Evolutionary conservation across 306 rosid species (phyloP), one percentile per base, ranked within the genome.

Genomic region (Malus orientalis): DNA sequence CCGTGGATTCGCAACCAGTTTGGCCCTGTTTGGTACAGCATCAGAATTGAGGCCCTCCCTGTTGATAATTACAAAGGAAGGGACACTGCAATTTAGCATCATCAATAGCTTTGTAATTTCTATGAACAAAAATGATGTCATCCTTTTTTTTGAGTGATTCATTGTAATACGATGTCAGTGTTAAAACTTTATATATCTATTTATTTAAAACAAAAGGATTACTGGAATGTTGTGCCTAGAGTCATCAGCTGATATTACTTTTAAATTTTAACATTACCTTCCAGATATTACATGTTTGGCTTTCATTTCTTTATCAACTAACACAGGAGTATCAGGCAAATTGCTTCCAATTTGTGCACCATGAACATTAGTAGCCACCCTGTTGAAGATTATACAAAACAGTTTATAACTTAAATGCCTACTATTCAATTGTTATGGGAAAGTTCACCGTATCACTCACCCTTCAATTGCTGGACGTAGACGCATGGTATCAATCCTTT

Each of bases 41-140:
- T 80, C 84, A 71, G 85, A 89, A 75, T 44, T 71, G 63, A 72
- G 59, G 69, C 78, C 84, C 73, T 86, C 90, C 78, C 89, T 87
- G 83, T 63, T 73, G 65, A 82, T 74, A 79, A 81, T 82, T 76
- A 68, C 74, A 84, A 76, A 76, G 44, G 77, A 84, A 77, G 79
- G 44, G 77, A 55, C 67, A 69, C 51, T 75, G 61, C 67, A 77
- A 74, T 67, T 66, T 20, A 71, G 59, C 71, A 23, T 16, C n/a
- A 53, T 25, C 6, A 40, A 45, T 22, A 36, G 66, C 42, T 53
- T 53, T 36, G 44, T 61, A 30, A 49, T 67, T 73, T 65, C 61
- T 77, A 42, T 65, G 33, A 65, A 75, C 66, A 78, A 65, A 44
- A 32, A 4, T 69, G 47, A 69, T 67, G 2, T 36, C 36, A 71